Percentiles rank a stretch among this genome's conserved stretches.
phyloP scores from a whole-genome alignment of 306 rosid species.

The Vigna nakashimae region DNA sequence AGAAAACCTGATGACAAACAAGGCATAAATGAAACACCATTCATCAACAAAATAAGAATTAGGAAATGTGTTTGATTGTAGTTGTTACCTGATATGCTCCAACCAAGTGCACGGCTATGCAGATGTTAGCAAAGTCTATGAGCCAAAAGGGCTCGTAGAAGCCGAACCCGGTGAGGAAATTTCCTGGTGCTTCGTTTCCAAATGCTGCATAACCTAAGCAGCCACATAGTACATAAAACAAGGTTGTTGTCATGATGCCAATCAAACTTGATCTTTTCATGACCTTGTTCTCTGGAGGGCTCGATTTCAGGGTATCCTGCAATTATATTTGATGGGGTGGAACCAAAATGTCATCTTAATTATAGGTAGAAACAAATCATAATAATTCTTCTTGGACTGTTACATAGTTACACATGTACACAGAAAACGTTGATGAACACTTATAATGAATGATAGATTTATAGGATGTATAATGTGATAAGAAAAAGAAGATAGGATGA shows the following conservation, averaged over 20 bases:
- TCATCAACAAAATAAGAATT: neutral
- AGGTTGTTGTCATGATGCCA: constrained; percentile 80
- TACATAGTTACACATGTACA: too few relatives aligned
- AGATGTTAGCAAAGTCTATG: constrained; percentile 82
- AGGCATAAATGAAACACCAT: neutral
- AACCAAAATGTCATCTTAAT: constrained; percentile 1
- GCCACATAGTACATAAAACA: constrained; percentile 88
- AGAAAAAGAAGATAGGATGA: too few relatives aligned
- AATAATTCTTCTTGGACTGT: too few relatives aligned
- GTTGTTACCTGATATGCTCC: constrained; percentile 89
- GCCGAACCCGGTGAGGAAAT: constrained; percentile 97
- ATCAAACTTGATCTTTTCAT: constrained; percentile 87
- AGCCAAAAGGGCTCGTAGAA: constrained; percentile 99
- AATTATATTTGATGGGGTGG: constrained; percentile 5
- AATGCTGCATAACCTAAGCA: constrained; percentile 92
- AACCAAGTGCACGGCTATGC: constrained; percentile 86
- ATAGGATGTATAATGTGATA: too few relatives aligned
- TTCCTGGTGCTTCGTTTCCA: constrained; percentile 92
- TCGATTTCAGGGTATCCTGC: constrained; percentile 89
- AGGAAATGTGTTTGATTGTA: neutral
- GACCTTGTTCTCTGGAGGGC: constrained; percentile 84
- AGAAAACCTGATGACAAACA: constrained; percentile 70
- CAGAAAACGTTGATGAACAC: too few relatives aligned
- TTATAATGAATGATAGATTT: neutral
- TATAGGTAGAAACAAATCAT: too few relatives aligned